These are phyloP conservation scores for Drechslerella dactyloides DNA, from an alignment of 2,329 filamentous ascomycete genomes.

Conservation along the genomic window DNA sequence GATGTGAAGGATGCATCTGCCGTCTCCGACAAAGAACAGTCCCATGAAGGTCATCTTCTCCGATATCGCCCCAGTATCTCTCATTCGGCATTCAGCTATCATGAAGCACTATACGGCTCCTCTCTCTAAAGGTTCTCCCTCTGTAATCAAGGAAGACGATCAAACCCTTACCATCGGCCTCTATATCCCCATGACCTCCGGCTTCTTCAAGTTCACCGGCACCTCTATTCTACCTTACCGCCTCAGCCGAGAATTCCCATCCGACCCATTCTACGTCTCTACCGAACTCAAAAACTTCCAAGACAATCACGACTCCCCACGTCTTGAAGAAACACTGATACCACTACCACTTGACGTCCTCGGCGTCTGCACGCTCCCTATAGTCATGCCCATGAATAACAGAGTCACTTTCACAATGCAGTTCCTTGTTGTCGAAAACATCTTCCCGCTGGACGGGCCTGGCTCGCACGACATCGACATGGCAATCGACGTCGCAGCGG, in stretches of 20 bases:
- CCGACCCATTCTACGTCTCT: constrained; percentile 20
- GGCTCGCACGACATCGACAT: constrained; percentile 25
- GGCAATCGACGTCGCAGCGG: constrained; percentile 39
- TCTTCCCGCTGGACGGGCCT: constrained; percentile 16
- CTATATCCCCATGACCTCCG: constrained; percentile 33
- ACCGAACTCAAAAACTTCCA: constrained; percentile 21
- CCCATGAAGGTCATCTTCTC: constrained; percentile 33
- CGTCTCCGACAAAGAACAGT: constrained; percentile 30
- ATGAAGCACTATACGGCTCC: constrained; percentile 17
- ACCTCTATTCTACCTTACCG: constrained; percentile 23
- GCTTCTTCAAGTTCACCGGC: constrained; percentile 31
- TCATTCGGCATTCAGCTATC: constrained; percentile 35
- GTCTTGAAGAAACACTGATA: constrained; percentile 23
- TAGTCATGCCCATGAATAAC: constrained; percentile 28
- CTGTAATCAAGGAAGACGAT: constrained; percentile 4
- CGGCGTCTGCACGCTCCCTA: constrained; percentile 30
- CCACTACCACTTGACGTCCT: constrained; percentile 21
- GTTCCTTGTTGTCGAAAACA: constrained; percentile 40
- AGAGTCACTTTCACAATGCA: constrained; percentile 21
- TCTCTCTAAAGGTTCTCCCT: constrained; percentile 9
- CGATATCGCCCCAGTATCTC: constrained; percentile 26
- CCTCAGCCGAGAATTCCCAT: not conserved
- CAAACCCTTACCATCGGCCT: not conserved
- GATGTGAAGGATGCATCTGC: constrained; percentile 18
- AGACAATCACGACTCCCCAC: constrained; percentile 17